Evolutionary conservation across 768 basidiomycete species (phyloP).

Genomic region (Boletus pseudopeckii): DNA sequence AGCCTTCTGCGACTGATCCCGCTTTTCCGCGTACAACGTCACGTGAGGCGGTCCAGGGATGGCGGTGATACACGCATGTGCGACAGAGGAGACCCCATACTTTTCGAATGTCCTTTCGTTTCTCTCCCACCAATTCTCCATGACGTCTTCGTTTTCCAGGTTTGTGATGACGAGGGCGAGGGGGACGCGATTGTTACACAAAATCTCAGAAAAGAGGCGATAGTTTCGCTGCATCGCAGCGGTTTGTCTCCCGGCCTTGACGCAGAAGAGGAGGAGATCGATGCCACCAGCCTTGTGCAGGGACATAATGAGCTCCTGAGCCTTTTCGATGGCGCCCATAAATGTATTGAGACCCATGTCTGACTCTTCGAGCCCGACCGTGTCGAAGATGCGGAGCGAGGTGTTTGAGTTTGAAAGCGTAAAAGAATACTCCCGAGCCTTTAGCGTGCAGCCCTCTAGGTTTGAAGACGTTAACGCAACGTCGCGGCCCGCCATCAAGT

Average conservation of each 20-base stretch:
- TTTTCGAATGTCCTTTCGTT: neutral
- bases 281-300: neutral
- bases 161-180: neutral
- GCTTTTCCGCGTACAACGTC: neutral
- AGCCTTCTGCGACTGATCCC: neutral
- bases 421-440: neutral
- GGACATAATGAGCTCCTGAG: neutral
- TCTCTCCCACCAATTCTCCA: constrained; percentile 1
- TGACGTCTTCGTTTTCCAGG: neutral
- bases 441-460: neutral
- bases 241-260: neutral
- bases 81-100: neutral
- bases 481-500: neutral
- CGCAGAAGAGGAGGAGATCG: constrained; percentile 2
- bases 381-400: neutral
- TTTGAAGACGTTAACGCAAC: neutral
- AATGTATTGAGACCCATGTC: neutral
- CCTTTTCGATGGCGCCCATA: constrained; percentile 7
- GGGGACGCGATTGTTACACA: neutral
- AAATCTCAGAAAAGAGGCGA: neutral
- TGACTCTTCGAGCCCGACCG: too few relatives aligned
- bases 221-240: neutral
- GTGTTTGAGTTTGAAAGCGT: neutral
- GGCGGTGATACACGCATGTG: neutral
- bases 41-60: neutral